A percentile compares a stretch with the other conserved stretches of the same genome.
These are phyloP conservation scores for Parietichytrium sp. DNA, from an alignment of 108 stramenopile genomes.

Conservation along the genomic window DNA sequence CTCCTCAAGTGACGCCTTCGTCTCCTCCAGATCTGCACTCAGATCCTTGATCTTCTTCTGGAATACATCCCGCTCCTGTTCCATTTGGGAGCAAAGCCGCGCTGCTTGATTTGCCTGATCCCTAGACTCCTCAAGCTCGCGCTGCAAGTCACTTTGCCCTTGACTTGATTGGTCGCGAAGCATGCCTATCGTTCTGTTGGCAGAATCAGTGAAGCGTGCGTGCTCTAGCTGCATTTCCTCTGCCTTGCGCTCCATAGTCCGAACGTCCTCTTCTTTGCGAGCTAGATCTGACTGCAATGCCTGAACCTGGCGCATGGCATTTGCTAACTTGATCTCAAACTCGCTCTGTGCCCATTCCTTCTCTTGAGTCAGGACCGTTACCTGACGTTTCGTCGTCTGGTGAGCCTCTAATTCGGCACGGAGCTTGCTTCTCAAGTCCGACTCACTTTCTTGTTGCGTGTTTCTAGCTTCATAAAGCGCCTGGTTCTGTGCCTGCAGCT, in stretches of 20 bases:
- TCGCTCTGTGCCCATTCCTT: constrained; percentile 25
- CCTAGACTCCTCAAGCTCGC: not conserved
- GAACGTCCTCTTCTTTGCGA: not conserved
- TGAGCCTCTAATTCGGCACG: not conserved
- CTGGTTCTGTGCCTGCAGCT: constrained; percentile 17
- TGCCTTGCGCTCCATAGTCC: not conserved
- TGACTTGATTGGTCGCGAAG: not conserved
- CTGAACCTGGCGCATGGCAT: not conserved
- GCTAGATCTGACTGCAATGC: not conserved
- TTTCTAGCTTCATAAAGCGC: no score
- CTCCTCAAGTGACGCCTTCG: not conserved
- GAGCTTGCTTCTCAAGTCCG: not conserved
- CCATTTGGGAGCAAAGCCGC: constrained; percentile 8
- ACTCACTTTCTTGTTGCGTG: no score
- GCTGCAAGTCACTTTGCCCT: not conserved
- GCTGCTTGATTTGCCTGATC: not conserved
- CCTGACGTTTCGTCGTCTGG: not conserved
- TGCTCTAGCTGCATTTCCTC: constrained; percentile 6
- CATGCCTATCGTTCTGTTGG: not conserved
- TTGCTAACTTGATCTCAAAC: constrained; percentile 1
- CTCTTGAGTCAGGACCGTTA: not conserved
- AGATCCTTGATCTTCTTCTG: not conserved
- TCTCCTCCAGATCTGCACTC: not conserved
- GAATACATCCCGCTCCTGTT: constrained; percentile 2
- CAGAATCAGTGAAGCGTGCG: not conserved